Conservation (phyloP, 257 asterid genomes). For the Nyctanthes arbortristis region DNA sequence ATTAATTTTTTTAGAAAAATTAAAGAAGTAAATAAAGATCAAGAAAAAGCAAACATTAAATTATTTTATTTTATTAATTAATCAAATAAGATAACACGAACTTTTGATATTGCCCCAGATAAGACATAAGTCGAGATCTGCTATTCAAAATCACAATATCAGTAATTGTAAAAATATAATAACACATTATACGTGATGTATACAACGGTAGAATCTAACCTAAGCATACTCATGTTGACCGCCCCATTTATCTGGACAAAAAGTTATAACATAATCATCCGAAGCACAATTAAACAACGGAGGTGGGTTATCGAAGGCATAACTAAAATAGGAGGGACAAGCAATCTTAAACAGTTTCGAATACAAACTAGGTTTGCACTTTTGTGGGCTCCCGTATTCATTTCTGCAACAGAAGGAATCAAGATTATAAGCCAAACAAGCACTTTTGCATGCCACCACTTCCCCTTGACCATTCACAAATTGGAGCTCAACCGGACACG, state of each 20-base stretch:
- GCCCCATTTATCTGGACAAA: slow-evolving; percentile 76
- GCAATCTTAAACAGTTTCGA: slow-evolving; percentile 70
- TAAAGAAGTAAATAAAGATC: too few relatives aligned
- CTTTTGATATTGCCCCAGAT: background rate
- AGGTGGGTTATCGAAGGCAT: slow-evolving; percentile 63
- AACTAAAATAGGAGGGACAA: slow-evolving; percentile 69
- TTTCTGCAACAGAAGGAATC: slow-evolving; percentile 81
- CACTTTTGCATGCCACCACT: slow-evolving; percentile 85
- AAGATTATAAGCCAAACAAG: slow-evolving; percentile 66
- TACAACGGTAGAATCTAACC: background rate
- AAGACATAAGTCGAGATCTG: too few relatives aligned
- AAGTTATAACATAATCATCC: slow-evolving; percentile 55
- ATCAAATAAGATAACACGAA: background rate
- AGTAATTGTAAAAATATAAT: too few relatives aligned
- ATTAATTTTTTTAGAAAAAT: too few relatives aligned
- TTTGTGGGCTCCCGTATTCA: slow-evolving; percentile 55
- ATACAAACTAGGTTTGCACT: slow-evolving; percentile 61
- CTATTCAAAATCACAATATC: too few relatives aligned
- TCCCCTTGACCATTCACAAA: slow-evolving; percentile 44
- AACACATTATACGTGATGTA: too few relatives aligned
- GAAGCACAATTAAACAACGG: slow-evolving; percentile 61
- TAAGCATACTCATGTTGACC: slow-evolving; percentile 25
- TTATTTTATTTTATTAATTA: slow-evolving; percentile 1
- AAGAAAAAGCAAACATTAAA: background rate
- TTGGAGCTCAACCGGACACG: slow-evolving; percentile 59